phyloP scores from a whole-genome alignment of 1,284 basidiomycete genomes.

The Rhodotorula sp. region DNA sequence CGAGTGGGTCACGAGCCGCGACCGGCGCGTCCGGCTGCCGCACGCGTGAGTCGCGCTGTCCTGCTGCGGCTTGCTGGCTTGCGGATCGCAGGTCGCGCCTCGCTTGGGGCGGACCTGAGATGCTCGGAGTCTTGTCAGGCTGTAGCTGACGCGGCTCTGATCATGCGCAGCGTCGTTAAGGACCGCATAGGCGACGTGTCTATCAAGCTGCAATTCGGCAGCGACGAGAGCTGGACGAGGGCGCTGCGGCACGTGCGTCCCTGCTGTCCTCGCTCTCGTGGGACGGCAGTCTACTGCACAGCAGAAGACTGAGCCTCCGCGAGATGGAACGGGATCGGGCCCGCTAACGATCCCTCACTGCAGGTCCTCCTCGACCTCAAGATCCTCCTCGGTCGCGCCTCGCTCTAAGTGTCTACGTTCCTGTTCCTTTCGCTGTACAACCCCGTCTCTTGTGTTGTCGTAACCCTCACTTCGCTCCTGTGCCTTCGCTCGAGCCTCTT shows the following conservation, averaged over 20 bases:
- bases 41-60: constrained; percentile 63
- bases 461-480: neutral
- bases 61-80: neutral
- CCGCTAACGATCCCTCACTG: rapidly evolving
- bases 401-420: constrained; percentile 6
- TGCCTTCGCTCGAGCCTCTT: neutral
- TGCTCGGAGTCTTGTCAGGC: neutral
- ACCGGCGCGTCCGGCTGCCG: constrained; percentile 73
- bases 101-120: neutral
- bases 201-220: constrained; percentile 86
- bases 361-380: constrained; percentile 42
- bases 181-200: constrained; percentile 95
- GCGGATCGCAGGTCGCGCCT: neutral
- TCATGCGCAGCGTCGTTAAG: constrained; percentile 70
- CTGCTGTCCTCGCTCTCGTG: constrained; percentile 43
- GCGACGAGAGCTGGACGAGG: constrained; percentile 91
- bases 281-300: neutral
- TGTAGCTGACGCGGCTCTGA: no score
- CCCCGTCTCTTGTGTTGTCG: neutral
- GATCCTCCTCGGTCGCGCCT: constrained; percentile 37
- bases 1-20: constrained; percentile 67
- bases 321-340: neutral
- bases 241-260: constrained; percentile 77
- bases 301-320: constrained; percentile 44
- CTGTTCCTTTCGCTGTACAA: neutral